phyloP scores from a whole-genome alignment of 2,329 filamentous ascomycete species.

The Apiospora rasikravindrae region DNA sequence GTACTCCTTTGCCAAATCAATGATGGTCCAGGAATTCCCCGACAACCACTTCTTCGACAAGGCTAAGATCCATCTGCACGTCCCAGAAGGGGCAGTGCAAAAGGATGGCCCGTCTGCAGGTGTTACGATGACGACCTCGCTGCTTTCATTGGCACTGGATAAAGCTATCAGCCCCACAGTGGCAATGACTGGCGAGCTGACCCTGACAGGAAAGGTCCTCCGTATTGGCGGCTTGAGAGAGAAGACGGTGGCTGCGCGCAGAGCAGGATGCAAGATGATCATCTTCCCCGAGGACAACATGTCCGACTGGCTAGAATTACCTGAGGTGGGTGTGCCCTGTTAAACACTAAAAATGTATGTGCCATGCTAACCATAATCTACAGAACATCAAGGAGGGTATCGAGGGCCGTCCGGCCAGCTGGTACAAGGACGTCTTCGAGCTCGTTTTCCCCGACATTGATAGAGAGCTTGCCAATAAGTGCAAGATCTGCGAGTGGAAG shows the following conservation, averaged over 20 bases:
- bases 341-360: not conserved
- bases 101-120: constrained; percentile 94
- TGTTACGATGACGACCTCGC: constrained; percentile 96
- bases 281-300: constrained; percentile 95
- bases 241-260: constrained; percentile 94
- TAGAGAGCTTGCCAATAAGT: constrained; percentile 72
- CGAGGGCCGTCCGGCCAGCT: constrained; percentile 86
- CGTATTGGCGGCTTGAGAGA: constrained; percentile 92
- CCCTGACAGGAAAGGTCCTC: constrained; percentile 94
- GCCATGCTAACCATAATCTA: constrained; percentile 30
- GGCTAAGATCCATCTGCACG: constrained; percentile 93
- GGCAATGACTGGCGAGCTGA: constrained; percentile 98
- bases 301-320: constrained; percentile 96
- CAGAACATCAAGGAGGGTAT: constrained; percentile 99
- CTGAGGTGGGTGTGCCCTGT: constrained; percentile 73
- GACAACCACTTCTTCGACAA: constrained; percentile 96
- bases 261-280: constrained; percentile 90
- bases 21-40: constrained; percentile 83
- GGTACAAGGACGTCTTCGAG: constrained; percentile 94
- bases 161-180: constrained; percentile 80
- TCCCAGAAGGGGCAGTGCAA: constrained; percentile 92
- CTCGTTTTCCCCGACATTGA: constrained; percentile 87
- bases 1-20: constrained; percentile 92
- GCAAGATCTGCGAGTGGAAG: constrained; percentile 66
- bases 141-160: constrained; percentile 85